Conservation (phyloP, 495 filamentous ascomycete species). For the Cudoniella acicularis region DNA sequence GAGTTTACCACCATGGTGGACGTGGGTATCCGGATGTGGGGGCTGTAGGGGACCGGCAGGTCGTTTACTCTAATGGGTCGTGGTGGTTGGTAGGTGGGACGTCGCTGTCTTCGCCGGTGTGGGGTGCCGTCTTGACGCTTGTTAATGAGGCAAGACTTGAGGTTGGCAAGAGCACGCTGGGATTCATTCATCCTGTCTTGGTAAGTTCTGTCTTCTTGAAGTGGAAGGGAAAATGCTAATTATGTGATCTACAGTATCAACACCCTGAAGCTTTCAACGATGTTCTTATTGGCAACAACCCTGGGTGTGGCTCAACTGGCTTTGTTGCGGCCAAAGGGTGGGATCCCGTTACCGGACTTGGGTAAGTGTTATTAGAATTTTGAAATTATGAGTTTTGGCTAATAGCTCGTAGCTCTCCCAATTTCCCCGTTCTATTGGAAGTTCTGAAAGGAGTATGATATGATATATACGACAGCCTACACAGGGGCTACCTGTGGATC, state of each 20-base stretch:
- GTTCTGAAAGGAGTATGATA: too few relatives aligned
- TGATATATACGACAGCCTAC: too few relatives aligned
- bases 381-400: not conserved
- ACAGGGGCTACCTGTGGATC: too few relatives aligned
- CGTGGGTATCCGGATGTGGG: constrained; percentile 65
- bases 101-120: constrained; percentile 54
- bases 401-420: constrained; percentile 17
- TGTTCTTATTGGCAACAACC: constrained; percentile 43
- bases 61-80: constrained; percentile 42
- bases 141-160: constrained; percentile 61
- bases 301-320: constrained; percentile 43
- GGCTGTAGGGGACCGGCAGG: constrained; percentile 56
- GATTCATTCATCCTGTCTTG: constrained; percentile 52
- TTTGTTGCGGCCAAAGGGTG: constrained; percentile 44
- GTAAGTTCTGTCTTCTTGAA: constrained; percentile 1
- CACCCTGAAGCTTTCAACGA: constrained; percentile 39
- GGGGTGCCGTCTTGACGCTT: constrained; percentile 54
- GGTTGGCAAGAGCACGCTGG: constrained; percentile 51
- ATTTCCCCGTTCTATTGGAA: constrained; percentile 22
- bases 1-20: constrained; percentile 17
- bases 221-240: not conserved
- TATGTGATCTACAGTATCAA: constrained; percentile 26
- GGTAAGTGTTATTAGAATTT: constrained; percentile 17
- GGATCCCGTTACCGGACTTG: constrained; percentile 48
- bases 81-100: constrained; percentile 51